Evolutionary conservation across 106 monocot genomes (phyloP).

Genomic region (Vanilla planifolia): DNA sequence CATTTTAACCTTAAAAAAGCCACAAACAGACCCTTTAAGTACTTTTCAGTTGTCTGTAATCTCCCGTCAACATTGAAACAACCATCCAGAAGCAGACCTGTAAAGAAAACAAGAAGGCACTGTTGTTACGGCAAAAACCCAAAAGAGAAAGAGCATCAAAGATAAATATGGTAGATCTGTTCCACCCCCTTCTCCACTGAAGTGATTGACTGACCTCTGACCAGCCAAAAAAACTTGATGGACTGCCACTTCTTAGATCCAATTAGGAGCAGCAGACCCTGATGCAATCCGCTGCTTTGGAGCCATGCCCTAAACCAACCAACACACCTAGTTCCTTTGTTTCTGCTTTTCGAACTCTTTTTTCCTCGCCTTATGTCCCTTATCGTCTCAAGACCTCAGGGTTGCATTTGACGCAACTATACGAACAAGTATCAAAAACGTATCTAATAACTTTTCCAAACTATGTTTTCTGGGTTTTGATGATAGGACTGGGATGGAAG

Average conservation of each 20-base stretch:
- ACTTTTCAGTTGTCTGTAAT: neutral
- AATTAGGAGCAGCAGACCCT: neutral
- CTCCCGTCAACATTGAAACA: neutral
- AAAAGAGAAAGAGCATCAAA: neutral
- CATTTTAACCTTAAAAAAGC: too few relatives aligned
- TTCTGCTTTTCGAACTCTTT: neutral
- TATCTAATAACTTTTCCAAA: neutral
- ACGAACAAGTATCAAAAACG: too few relatives aligned
- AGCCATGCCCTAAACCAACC: slow-evolving; percentile 1
- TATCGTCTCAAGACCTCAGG: too few relatives aligned
- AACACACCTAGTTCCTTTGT: neutral
- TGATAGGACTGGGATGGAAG: neutral
- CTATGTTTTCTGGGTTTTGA: neutral
- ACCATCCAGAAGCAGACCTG: neutral
- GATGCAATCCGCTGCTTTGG: neutral
- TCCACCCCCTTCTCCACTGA: neutral
- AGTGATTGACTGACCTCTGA: neutral
- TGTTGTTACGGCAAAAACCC: neutral
- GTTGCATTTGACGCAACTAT: too few relatives aligned
- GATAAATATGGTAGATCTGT: neutral
- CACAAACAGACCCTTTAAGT: too few relatives aligned
- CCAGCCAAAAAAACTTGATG: neutral
- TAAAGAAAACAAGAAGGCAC: neutral
- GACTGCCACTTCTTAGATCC: neutral
- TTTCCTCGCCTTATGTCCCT: too few relatives aligned